Evolutionary conservation across 177 flowering plant species (phyloP), one percentile per base, ranked within the genome.

Genomic region (Vitis hybrid): DNA sequence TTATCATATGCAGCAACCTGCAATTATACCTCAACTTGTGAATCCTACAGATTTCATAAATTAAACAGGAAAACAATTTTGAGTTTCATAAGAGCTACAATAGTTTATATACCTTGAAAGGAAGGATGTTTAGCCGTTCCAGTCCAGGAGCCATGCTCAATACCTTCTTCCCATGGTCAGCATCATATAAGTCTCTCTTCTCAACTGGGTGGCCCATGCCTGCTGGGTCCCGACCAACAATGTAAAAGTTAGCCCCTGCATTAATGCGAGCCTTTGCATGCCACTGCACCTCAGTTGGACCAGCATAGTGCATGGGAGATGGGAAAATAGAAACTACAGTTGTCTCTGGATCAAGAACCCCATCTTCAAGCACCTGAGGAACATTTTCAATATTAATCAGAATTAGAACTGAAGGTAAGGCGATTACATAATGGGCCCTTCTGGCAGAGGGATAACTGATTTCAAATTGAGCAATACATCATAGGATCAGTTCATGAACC

Each of bases 1-100:
- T 86, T 93, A 68, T 95, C 98, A 76, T 95, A 95, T 39, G 99
- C 99, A 76, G 99, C 98, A 62, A 95, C 98, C 99, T 95, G 87
- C 60, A 80, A 21, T 52, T 8, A 45, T 60, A 48, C 1, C 5
- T 12, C 7, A 57, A 69, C 18, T 7, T 9, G 48, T 51, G 5
- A 56, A 5, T 3, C 10, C 45, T 14, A 51, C 5, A 48, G 58
- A 50, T 29, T 50, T 19, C 60, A 65, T 2, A 10, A 13, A 33
- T 26, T 10, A 55, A 11, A 16, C 1, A 64, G 21, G 14, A 49
- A 39, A 69, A 7, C 15, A 15, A 70, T 12, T 26, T 51, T 8
- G 10, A 49, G 29, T 51, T 50, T 29, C 8, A 49, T 22, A 11
- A 51, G 15, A 33, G 2, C 15, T 10, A 15, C 49, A 21, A 0